These are phyloP conservation scores for Elymus sibiricus DNA, from an alignment of 176 grass and related monocot species.

Conservation along the genomic window DNA sequence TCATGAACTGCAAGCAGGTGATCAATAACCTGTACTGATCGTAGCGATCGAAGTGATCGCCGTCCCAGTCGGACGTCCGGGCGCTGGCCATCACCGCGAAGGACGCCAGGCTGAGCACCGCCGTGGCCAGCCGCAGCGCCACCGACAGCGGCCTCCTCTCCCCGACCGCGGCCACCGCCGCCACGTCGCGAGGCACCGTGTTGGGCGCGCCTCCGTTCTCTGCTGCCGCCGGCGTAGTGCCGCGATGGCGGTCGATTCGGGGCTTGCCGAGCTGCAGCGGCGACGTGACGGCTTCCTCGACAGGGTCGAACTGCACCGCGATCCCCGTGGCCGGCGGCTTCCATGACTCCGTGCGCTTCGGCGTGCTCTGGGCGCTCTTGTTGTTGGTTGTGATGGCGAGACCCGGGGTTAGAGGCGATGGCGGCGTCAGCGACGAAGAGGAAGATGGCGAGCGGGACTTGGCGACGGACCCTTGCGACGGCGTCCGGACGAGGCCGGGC, in stretches of 20 bases:
- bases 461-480: constrained; percentile 29
- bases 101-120: constrained; percentile 55
- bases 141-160: constrained; percentile 33
- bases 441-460: constrained; percentile 14
- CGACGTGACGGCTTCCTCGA: constrained; percentile 24
- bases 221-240: not conserved
- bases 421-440: constrained; percentile 21
- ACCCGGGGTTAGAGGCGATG: constrained; percentile 20
- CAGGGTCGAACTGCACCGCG: constrained; percentile 4
- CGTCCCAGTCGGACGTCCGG: constrained; percentile 71
- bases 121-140: constrained; percentile 63
- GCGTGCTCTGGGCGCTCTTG: constrained; percentile 28
- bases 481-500: constrained; percentile 31
- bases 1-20: not conserved
- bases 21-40: constrained; percentile 59
- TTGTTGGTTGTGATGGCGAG: not conserved
- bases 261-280: constrained; percentile 9
- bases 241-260: constrained; percentile 5
- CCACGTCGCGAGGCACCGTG: constrained; percentile 22
- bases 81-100: constrained; percentile 74
- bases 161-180: constrained; percentile 35
- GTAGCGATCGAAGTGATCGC: constrained; percentile 64
- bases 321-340: constrained; percentile 12
- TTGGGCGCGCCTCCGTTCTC: not conserved
- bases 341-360: constrained; percentile 29